Conservation (phyloP, 2,329 filamentous ascomycete genomes). For the Alternaria incomplexa region DNA sequence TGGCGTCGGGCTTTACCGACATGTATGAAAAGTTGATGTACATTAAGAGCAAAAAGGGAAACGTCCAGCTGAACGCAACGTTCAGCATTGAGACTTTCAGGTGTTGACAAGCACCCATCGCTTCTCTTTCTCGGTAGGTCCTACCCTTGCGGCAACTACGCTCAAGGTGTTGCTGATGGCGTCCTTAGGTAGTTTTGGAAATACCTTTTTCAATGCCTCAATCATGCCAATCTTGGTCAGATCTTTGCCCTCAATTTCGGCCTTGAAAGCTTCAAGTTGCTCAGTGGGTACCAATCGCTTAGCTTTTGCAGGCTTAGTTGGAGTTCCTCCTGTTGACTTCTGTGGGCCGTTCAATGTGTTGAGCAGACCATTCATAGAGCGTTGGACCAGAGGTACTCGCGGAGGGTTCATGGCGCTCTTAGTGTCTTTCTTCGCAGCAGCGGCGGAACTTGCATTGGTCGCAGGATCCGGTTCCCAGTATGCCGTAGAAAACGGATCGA, state of each 20-base stretch:
- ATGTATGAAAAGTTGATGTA: not conserved
- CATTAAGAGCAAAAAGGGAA: not conserved
- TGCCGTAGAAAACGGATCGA: conserved; percentile 81
- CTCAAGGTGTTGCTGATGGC: conserved; percentile 75
- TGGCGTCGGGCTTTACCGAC: not conserved
- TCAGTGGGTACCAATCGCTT: conserved; percentile 63
- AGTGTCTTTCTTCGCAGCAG: conserved; percentile 21
- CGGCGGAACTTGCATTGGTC: conserved; percentile 8
- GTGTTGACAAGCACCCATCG: conserved; percentile 59
- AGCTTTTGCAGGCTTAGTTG: conserved; percentile 45
- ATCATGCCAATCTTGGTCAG: conserved; percentile 76
- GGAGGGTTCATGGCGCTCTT: conserved; percentile 48
- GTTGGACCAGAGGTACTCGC: conserved; percentile 51
- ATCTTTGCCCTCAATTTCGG: conserved; percentile 71
- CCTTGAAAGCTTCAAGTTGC: conserved; percentile 70
- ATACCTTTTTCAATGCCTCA: conserved; percentile 76
- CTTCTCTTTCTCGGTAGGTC: conserved; percentile 68
- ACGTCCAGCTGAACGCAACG: not conserved
- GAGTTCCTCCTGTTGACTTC: conserved; percentile 20
- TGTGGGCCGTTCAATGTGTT: conserved; percentile 37
- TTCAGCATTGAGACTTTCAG: conserved; percentile 5
- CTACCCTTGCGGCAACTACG: conserved; percentile 67
- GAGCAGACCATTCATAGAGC: conserved; percentile 43
- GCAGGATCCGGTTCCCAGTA: conserved; percentile 70
- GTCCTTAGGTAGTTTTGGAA: conserved; percentile 72